Evolutionary conservation across 2,329 filamentous ascomycete species (phyloP), one percentile per base, ranked within the genome.

Genomic region (Xylariaceae sp.): DNA sequence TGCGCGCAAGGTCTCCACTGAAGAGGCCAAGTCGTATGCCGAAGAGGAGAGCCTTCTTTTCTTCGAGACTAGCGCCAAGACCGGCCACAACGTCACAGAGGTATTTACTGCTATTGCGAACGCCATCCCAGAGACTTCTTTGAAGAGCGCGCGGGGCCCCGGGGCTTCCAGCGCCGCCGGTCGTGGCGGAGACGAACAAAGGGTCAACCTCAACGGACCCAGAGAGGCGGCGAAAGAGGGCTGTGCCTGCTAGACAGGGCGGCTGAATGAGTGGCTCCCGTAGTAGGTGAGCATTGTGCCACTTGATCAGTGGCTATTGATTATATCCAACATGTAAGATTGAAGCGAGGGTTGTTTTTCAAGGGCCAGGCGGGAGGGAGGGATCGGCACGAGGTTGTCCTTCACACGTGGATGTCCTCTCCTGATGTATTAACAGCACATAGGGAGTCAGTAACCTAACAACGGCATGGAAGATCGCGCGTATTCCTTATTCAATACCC

Each of bases 81-180:
- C 91, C 3, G 94, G 94, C 30, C 84, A 89, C 72, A 97, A 97
- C 74, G 94, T 99, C 45, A 86, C 88, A 56, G 93, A 97, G 69
- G 94, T 99, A 37, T 99, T 99, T 73, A 97, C 92, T 51, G 94
- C 94, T 37, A 99, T 99, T 73, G 94, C 94, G 61, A 97, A 97
- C 73, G 92, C 92, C 47, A 99, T 99, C 70, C 94, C 94, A 1
- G 94, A 99, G 80, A 96, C 92, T 55, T 96, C 91, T 64, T 79
- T 97, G 74, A 97, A 97, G 84, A 92, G 88, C 54, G 84, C 89
- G 39, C 85, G 91, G 67, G 89, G 89, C n/a, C 79, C 83, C 15
- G 87, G 85, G 52, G 80, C 85, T 15, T 78, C 82, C 59, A 81
- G 79, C 65, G 77, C 82, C 58, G 79, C 83, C 70, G 82, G 84